Conservation (phyloP, 331 rosid genomes). For the Pyrus hybrid region DNA sequence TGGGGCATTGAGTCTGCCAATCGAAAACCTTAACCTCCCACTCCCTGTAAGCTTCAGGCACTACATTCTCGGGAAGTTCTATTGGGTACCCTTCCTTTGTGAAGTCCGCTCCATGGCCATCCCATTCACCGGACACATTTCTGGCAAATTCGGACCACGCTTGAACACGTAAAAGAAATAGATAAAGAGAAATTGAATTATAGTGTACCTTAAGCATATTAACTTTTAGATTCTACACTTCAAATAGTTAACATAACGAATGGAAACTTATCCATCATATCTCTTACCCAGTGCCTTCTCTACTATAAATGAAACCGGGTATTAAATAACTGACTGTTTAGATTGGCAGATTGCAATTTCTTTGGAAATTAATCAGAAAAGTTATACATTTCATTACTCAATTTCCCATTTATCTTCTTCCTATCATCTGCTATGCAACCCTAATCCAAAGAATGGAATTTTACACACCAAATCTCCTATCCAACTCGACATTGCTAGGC, state of each 20-base stretch:
- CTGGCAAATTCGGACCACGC: slow-evolving; percentile 74
- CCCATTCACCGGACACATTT: slow-evolving; percentile 95
- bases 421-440: neutral
- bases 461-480: no score
- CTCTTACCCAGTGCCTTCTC: neutral
- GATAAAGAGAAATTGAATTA: slow-evolving; percentile 3
- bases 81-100: slow-evolving; percentile 52
- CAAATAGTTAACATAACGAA: neutral
- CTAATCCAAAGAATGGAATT: neutral
- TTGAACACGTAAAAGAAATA: slow-evolving; percentile 16
- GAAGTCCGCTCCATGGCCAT: slow-evolving; percentile 88
- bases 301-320: neutral
- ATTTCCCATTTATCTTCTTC: neutral
- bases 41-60: slow-evolving; percentile 82
- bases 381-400: neutral
- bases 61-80: slow-evolving; percentile 80
- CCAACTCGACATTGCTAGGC: no score
- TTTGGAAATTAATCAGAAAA: neutral
- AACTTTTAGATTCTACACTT: neutral
- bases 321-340: neutral
- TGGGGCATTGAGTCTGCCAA: slow-evolving; percentile 97
- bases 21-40: slow-evolving; percentile 95
- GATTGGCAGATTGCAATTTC: neutral
- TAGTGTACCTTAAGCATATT: neutral
- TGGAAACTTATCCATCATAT: neutral